Evolutionary conservation across 306 rosid species (phyloP), one percentile per base, ranked within the genome.

Genomic region (Begonia peltatifolia): DNA sequence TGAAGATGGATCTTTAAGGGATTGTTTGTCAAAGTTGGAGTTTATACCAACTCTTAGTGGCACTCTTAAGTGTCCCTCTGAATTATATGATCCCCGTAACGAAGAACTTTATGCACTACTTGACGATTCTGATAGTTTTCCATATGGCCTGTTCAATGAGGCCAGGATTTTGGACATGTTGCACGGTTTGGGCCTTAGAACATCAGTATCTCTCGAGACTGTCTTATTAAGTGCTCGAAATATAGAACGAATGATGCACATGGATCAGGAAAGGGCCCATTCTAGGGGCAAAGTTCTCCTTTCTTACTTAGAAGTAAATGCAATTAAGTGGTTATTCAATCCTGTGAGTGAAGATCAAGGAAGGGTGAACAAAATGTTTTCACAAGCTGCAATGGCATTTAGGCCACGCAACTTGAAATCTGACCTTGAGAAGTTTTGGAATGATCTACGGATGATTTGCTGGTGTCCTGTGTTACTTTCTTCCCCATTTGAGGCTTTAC

Each of bases 221-320:
- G 72, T 89, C 69, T 54, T 85, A 63, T 80, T 78, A 71, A 80
- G 94, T 72, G 97, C 97, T 53, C 80, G 81, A 46, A 65, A 68
- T 65, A 75, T 85, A 47, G 95, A 83, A 71, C 84, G 52, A 61
- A 52, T 76, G 56, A 78, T 85, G 87, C 85, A 72, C 12, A 79
- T 60, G 73, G 90, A 89, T 89, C 90, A 78, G 63, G 73, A 78
- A 69, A 74, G 68, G 72, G 94, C 97, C 38, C 67, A 71, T 68
- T 78, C 64, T 58, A 85, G 67, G 69, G 97, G 95, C 42, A 85
- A 76, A 59, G 78, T 78, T 23, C 95, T 89, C 68, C 75, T 89
- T 58, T 89, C 97, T 52, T 89, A 76, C 78, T 76, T 89, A 58
- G 97, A 89, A 80, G 84, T 75, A 58, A 89, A 89, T 80, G 94